These are phyloP conservation scores for Claviceps capensis DNA, from an alignment of 2,329 filamentous ascomycete genomes.

Conservation along the genomic window DNA sequence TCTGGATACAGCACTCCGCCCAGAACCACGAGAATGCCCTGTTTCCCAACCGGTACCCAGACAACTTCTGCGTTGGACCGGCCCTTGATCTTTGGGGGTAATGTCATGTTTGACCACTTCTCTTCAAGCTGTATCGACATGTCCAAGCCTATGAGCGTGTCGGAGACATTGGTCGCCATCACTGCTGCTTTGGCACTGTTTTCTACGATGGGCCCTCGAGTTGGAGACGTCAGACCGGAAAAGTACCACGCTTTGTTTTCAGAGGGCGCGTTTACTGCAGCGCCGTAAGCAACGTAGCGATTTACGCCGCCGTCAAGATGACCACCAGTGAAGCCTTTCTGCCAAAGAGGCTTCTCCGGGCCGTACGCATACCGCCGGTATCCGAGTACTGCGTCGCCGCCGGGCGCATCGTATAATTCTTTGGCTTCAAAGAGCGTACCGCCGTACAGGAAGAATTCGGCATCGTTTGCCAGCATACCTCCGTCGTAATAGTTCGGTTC, in stretches of 20 bases:
- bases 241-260: slow-evolving; percentile 64
- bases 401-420: slow-evolving; percentile 22
- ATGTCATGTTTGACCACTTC: slow-evolving; percentile 42
- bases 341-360: slow-evolving; percentile 26
- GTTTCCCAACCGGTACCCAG: slow-evolving; percentile 63
- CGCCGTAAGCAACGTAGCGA: slow-evolving; percentile 51
- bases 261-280: slow-evolving; percentile 48
- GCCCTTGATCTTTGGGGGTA: slow-evolving; percentile 34
- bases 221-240: slow-evolving; percentile 41
- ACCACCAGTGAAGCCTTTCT: slow-evolving; percentile 26
- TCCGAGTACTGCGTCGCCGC: slow-evolving; percentile 27
- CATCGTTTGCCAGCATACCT: slow-evolving; percentile 49
- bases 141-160: slow-evolving; percentile 47
- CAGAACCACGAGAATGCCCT: slow-evolving; percentile 65
- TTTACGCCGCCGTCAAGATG: slow-evolving; percentile 34
- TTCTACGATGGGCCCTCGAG: slow-evolving; percentile 34
- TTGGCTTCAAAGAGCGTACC: slow-evolving; percentile 31
- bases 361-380: slow-evolving; percentile 44
- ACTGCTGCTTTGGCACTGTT: slow-evolving; percentile 19
- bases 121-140: slow-evolving; percentile 36
- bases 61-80: slow-evolving; percentile 52
- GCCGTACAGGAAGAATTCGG: slow-evolving; percentile 51
- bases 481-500: slow-evolving; percentile 48
- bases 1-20: slow-evolving; percentile 57
- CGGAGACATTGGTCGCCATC: slow-evolving; percentile 32